Evolutionary conservation across 2,329 filamentous ascomycete genomes (phyloP).

Genomic region (Rhynchosporium agropyri): DNA sequence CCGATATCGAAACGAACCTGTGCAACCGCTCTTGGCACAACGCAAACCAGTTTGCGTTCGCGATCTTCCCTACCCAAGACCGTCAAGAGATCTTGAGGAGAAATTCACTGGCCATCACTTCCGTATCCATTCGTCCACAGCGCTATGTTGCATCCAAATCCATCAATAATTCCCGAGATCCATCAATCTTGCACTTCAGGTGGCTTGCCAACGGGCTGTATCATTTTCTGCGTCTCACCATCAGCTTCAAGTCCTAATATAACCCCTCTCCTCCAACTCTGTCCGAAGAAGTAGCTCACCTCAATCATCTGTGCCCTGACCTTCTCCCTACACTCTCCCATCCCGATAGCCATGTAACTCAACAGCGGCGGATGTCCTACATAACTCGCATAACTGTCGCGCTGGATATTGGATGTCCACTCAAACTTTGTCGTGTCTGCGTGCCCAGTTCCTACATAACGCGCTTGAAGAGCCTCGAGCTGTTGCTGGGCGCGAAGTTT

Average conservation of each 20-base stretch:
- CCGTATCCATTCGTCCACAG: background rate
- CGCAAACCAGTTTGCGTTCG: too few species aligned
- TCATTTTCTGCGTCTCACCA: conserved; percentile 59
- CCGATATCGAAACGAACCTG: too few species aligned
- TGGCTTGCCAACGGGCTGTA: conserved; percentile 66
- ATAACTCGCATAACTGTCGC: conserved; percentile 88
- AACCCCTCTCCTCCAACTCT: background rate
- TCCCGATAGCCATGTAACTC: conserved; percentile 84
- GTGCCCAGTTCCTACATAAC: conserved; percentile 94
- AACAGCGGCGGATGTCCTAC: conserved; percentile 87
- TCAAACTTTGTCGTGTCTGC: conserved; percentile 97
- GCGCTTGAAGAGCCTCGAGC: conserved; percentile 93
- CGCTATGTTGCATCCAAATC: background rate
- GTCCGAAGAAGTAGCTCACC: conserved; percentile 45
- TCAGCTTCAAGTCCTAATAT: background rate
- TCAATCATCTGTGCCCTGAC: conserved; percentile 80
- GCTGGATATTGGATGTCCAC: conserved; percentile 93
- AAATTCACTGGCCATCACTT: too few species aligned
- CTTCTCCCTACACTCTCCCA: conserved; percentile 82
- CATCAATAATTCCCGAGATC: background rate
- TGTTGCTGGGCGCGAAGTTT: conserved; percentile 98
- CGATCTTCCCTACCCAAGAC: too few species aligned
- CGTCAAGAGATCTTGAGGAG: too few species aligned
- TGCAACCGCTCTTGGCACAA: too few species aligned
- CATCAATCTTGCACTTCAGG: conserved; percentile 57